Evolutionary conservation across 2,329 filamentous ascomycete species (phyloP).

Genomic region (Hymenotorrendiella dingleyae): DNA sequence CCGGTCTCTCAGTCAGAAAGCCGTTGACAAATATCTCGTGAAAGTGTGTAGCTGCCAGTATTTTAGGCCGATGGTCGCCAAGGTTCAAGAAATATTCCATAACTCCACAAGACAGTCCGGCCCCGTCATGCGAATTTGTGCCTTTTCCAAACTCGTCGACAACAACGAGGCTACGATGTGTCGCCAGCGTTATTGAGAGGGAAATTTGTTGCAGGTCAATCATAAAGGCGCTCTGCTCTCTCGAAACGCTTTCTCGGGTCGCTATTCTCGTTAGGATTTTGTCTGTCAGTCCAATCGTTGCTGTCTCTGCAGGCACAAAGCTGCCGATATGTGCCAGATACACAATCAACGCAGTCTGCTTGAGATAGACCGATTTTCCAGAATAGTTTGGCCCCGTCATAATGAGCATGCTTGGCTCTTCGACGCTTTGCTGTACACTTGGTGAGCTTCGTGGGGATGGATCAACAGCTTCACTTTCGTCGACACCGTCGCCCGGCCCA

Average conservation of each 20-base stretch:
- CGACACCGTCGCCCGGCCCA: constrained; percentile 38
- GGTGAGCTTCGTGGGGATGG: background rate
- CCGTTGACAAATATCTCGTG: constrained; percentile 67
- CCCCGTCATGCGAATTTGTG: constrained; percentile 51
- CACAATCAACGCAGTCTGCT: constrained; percentile 84
- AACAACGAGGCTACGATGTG: constrained; percentile 71
- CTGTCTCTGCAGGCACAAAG: constrained; percentile 76
- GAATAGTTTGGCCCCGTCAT: constrained; percentile 95
- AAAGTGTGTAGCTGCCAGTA: constrained; percentile 58
- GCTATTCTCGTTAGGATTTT: constrained; percentile 84
- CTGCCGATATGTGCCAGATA: constrained; percentile 91
- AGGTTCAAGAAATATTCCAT: constrained; percentile 49
- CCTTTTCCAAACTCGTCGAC: constrained; percentile 85
- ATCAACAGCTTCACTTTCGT: constrained; percentile 10
- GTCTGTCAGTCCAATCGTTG: constrained; percentile 80
- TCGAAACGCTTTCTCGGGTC: constrained; percentile 59
- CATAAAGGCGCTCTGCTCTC: constrained; percentile 56
- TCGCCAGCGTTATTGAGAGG: constrained; percentile 68
- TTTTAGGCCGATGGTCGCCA: constrained; percentile 43
- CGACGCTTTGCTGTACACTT: constrained; percentile 14
- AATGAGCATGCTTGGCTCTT: constrained; percentile 62
- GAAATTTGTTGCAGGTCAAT: constrained; percentile 86
- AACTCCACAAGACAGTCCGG: constrained; percentile 51
- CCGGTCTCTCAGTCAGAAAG: constrained; percentile 44
- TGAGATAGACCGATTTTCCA: constrained; percentile 93